These are phyloP conservation scores for Parietaria judaica DNA, from an alignment of 306 rosid genomes.

Conservation along the genomic window DNA sequence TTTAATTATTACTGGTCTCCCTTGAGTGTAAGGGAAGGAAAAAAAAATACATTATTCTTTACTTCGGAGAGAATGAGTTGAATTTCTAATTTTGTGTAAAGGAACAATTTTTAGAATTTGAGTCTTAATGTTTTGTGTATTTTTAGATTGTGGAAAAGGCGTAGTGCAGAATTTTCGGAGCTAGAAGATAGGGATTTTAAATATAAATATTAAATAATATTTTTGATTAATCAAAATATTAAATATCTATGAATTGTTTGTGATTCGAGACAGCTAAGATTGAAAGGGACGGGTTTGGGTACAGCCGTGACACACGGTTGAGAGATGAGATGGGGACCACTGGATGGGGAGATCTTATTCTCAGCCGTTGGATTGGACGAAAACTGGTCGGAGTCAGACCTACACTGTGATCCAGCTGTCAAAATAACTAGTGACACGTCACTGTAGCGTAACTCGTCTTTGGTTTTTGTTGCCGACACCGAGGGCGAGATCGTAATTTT, in stretches of 20 bases:
- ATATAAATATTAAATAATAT: neutral
- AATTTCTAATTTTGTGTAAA: constrained; percentile 31
- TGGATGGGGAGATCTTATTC: neutral
- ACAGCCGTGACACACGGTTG: constrained; percentile 9
- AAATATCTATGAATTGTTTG: too few species aligned
- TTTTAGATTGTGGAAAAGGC: neutral
- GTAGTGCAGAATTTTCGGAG: constrained; percentile 1
- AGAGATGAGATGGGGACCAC: constrained; percentile 25
- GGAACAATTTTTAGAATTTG: constrained; percentile 12
- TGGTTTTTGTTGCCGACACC: constrained; percentile 10
- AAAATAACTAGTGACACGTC: neutral
- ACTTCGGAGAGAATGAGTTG: constrained; percentile 25
- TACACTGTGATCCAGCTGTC: constrained; percentile 3
- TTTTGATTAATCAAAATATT: neutral
- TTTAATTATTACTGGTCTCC: neutral
- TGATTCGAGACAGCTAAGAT: constrained; percentile 26
- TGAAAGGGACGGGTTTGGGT: constrained; percentile 26
- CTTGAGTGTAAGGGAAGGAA: neutral
- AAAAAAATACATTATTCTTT: constrained; percentile 28
- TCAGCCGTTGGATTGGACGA: constrained; percentile 30
- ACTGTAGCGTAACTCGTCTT: neutral
- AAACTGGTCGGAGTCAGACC: constrained; percentile 3
- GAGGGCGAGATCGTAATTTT: neutral
- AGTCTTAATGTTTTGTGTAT: too few species aligned
- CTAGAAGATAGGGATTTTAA: neutral